Conservation (phyloP, 129 eudicot species). For the Scalesia atractyloides region DNA sequence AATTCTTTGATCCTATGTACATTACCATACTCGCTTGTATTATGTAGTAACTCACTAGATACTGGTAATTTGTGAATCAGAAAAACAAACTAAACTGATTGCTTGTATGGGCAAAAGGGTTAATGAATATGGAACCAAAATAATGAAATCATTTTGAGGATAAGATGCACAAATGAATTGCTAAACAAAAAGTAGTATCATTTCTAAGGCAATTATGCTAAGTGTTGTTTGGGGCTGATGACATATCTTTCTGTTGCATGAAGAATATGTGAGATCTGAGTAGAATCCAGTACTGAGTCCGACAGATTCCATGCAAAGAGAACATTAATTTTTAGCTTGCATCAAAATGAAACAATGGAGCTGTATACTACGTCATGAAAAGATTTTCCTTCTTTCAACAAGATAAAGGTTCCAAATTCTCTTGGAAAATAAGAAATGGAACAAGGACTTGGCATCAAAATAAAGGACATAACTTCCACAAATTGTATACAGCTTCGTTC, state of each 20-base stretch:
- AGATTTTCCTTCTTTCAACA: background rate
- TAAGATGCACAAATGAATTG: background rate
- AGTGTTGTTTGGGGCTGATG: background rate
- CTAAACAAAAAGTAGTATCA: background rate
- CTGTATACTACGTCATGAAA: constrained; percentile 11
- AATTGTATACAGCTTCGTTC: too few relatives aligned
- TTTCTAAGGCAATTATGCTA: background rate
- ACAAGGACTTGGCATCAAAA: background rate
- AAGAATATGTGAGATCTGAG: background rate
- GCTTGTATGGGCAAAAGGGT: too few relatives aligned
- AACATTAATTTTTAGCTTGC: background rate
- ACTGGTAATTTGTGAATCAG: too few relatives aligned
- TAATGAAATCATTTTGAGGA: background rate
- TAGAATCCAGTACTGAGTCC: background rate
- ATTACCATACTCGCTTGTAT: background rate
- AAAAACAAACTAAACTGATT: too few relatives aligned
- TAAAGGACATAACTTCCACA: background rate
- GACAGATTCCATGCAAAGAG: constrained; percentile 1
- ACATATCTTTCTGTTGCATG: constrained; percentile 1
- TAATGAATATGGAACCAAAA: background rate
- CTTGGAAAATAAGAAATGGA: background rate
- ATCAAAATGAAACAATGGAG: constrained; percentile 1
- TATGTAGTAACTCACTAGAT: too few relatives aligned
- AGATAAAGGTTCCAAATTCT: constrained; percentile 3
- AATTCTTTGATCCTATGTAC: background rate